Base-by-base conservation (phyloP, 2,329 filamentous ascomycete species). In the Lithohypha guttulata region DNA sequence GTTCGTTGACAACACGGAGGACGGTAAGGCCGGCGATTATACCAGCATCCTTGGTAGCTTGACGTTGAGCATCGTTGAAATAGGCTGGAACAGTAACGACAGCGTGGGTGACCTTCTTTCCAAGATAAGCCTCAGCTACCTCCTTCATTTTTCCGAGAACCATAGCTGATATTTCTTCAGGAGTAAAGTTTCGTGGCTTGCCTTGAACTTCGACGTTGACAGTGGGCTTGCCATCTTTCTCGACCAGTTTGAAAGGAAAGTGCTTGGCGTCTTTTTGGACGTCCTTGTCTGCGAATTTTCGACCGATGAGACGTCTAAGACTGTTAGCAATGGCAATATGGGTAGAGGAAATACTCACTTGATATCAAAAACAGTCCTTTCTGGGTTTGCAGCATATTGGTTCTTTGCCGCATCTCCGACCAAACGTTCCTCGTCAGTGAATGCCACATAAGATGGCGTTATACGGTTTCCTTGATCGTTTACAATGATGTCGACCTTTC, bases 371-470 rank as follows among this genome's bases (percentile, higher is more conserved):
- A 89, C 74, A 38, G 83, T 89, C 58, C 79, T 76, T 53, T 58
- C 66, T 31, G 83, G 84, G 73, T 89, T 89, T 41, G 77, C 65
- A 48, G 83, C 79, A 59, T 83, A 86, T 73, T 93, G 86, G 70
- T 93, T 93, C 80, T 94, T 94, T 57, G 86, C 86, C 57, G 91
- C 85, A 65, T 98, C 91, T 74, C 91, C 91, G 53, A 98, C 86
- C 52, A 98, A 74, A 60, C 91, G 81, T 69, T 96, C 91, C 50
- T 95, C 86, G 56, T 96, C 87, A 64, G 86, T 96, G 66, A 93
- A 94, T 58, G 85, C 86, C 60, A 94, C 86, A 66, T 91, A 94
- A 50, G 85, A 93, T 41, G 86, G 86, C 55, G 86, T 93, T 54
- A 93, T 93, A 71, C 85, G 83, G 77, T 93, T 86, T 73, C 85